Evolutionary conservation across 768 basidiomycete species (phyloP), one percentile per base, ranked within the genome.

Genomic region (Steccherinum ochraceum): DNA sequence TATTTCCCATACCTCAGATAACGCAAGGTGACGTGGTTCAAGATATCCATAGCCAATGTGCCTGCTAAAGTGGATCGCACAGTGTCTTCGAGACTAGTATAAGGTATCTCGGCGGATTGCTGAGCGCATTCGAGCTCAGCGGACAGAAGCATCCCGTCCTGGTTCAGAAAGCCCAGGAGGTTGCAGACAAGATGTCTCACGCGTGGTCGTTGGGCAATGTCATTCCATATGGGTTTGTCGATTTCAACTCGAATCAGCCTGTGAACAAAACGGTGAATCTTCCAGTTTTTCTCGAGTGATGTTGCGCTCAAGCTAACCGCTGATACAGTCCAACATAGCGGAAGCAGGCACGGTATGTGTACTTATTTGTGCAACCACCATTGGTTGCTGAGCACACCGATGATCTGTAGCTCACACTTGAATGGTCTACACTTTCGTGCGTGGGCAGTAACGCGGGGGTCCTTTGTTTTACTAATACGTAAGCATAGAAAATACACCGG

Each of bases 51-150:
- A n/a, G n/a, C n/a, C n/a, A n/a, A n/a, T n/a, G n/a, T n/a, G n/a
- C n/a, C n/a, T n/a, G n/a, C n/a, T n/a, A n/a, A n/a, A n/a, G n/a
- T n/a, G n/a, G n/a, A n/a, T n/a, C n/a, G n/a, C n/a, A 5, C 51
- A 85, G 83, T 53, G 69, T 89, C 3, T 89, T 89, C 57, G 87
- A 89, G 65, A 84, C 84, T 1, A 86, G 82, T 0, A 89, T 89
- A 57, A 84, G 87, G 40, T 84, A 80, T 46, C 59, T 89, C 2
- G 87, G 77, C 5, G 84, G 84, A 1, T 67, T 86, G 11, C 60
- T 89, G 40, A 83, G 78, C 49, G 77, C 86, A 4, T 89, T 80
- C 54, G 84, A 89, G 55, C 77, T 89, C 46, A 85, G 80, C 52
- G 76, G 76, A 4, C 51, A 72, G 49, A 55, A 78, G 45, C 69